Evolutionary conservation across 1,284 basidiomycete genomes (phyloP).

Genomic region (Cutaneotrichosporon sp.): DNA sequence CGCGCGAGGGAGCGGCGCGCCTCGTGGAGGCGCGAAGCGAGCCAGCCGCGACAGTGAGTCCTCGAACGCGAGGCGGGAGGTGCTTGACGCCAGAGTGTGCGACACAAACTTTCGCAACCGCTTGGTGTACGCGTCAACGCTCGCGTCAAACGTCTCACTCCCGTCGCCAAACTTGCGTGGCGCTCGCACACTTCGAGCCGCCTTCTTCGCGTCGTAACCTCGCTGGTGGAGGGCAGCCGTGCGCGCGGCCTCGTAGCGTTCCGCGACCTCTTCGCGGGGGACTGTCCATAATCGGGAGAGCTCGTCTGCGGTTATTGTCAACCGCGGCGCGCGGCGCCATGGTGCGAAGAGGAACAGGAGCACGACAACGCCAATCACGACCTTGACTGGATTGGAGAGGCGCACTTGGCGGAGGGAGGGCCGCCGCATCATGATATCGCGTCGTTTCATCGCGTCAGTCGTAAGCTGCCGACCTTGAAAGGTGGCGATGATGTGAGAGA

Average conservation of each 20-base stretch:
- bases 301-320: constrained; percentile 2
- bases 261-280: constrained; percentile 16
- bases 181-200: constrained; percentile 9
- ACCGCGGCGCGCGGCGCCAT: background rate
- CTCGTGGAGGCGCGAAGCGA: constrained; percentile 20
- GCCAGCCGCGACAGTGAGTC: constrained; percentile 19
- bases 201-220: constrained; percentile 10
- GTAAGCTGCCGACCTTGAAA: background rate
- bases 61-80: constrained; percentile 12
- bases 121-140: constrained; percentile 23
- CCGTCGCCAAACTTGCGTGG: constrained; percentile 13
- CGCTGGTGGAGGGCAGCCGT: background rate
- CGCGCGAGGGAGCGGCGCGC: constrained; percentile 11
- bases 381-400: background rate
- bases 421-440: background rate
- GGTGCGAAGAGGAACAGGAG: constrained; percentile 2
- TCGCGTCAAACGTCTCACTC: constrained; percentile 18
- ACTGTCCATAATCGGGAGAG: constrained; percentile 17
- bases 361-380: constrained; percentile 12
- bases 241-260: constrained; percentile 14
- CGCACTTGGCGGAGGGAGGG: background rate
- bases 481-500: background rate
- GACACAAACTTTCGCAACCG: constrained; percentile 25
- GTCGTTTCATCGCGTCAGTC: background rate
- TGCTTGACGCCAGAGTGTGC: constrained; percentile 13